Base-by-base conservation (phyloP, 148 eudicot species). In the Camellia sinensis region DNA sequence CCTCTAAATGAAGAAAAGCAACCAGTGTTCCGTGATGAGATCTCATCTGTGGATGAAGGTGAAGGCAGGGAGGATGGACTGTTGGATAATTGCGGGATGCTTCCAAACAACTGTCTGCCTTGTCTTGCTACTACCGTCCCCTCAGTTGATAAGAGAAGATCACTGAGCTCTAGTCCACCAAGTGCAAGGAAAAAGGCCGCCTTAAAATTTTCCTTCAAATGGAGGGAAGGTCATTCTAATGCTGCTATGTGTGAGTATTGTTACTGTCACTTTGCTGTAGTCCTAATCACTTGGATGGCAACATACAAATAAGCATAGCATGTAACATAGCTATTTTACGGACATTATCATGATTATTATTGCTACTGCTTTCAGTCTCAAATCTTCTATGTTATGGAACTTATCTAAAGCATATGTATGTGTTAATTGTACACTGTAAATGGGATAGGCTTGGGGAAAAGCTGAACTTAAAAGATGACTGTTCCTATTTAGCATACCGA, bases 191-290 rank as follows among this genome's bases (percentile, higher is more conserved):
- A 97, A 82, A 94, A 87, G 79, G 89, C 90, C 67, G 72, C 92
- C 19, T 72, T 80, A 56, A 94, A 85, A 78, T 85, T 89, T 80
- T 89, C 99, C 11, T 94, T 94, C 83, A 94, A 91, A 83, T 92
- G 95, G 98, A 94, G 75, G 78, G 98, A 94, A 54, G 97, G 93
- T 65, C 86, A 90, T 87, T 68, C 92, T 69, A 86, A 66, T 81
- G 80, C 94, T 48, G 78, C 80, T 75, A 78, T 88, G 77, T 61
- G 95, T 92, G 80, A 88, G 95, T 82, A 48, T 71, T 70, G 43
- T 44, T 59, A 15, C 61, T 71, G 43, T 53, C 14, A 8, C n/a
- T 29, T 40, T 19, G 75, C 61, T 19, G 6, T 59, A 12, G 11
- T 64, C 43, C 19, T 75, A 48, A 43, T 53, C 37, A 14, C 74